Evolutionary conservation across 1,284 basidiomycete species (phyloP).

Genomic region (Neolentinus lepideus): DNA sequence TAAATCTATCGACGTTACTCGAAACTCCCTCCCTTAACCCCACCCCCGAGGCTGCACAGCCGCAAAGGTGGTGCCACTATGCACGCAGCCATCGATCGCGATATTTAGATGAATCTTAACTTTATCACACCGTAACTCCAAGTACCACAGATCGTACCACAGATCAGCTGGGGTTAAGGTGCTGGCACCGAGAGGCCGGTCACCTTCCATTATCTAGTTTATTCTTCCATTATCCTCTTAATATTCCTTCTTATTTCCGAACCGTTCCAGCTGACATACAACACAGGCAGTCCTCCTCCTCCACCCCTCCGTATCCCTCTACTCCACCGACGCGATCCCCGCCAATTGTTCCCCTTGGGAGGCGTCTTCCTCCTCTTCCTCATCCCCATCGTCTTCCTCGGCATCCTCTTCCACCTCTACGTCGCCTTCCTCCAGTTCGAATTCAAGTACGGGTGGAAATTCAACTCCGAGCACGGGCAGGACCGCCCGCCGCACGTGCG

Average conservation of each 20-base stretch:
- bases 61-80: too few relatives aligned
- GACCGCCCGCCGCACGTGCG: constrained; percentile 45
- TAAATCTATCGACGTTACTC: neutral
- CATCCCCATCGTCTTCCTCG: constrained; percentile 15
- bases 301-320: constrained; percentile 76
- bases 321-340: constrained; percentile 78
- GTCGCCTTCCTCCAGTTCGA: too few relatives aligned
- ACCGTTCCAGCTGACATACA: neutral
- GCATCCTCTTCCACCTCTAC: too few relatives aligned
- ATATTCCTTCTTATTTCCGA: neutral
- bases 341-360: constrained; percentile 60
- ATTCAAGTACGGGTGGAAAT: too few relatives aligned
- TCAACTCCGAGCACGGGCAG: too few relatives aligned
- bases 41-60: neutral
- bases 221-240: constrained; percentile 6
- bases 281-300: constrained; percentile 74
- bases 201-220: neutral
- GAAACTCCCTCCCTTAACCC: neutral
- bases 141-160: neutral
- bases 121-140: too few relatives aligned
- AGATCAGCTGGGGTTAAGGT: neutral
- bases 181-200: neutral
- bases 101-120: too few relatives aligned
- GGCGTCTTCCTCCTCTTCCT: constrained; percentile 14
- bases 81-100: too few relatives aligned